Evolutionary conservation across 805 yeast genomes (phyloP).

Genomic region (Clavispora phyllophila): DNA sequence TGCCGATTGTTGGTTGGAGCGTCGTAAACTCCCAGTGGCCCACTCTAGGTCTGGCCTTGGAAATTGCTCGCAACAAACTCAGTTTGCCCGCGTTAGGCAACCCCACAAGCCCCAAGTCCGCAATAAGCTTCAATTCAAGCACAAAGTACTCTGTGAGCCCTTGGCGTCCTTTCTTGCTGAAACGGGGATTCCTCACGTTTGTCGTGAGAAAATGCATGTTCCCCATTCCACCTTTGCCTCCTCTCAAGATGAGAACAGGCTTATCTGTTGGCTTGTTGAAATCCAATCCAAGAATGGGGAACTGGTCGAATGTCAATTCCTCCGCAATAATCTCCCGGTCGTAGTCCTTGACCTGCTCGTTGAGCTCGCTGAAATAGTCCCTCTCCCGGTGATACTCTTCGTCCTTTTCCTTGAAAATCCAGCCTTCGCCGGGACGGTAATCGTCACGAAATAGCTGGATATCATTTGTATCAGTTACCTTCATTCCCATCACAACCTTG

Average conservation of each 20-base stretch:
- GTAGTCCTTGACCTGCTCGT: conserved; percentile 56
- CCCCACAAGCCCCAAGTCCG: conserved; percentile 92
- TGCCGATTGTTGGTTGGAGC: conserved; percentile 85
- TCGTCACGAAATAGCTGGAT: conserved; percentile 61
- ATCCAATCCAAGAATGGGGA: conserved; percentile 83
- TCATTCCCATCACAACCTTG: conserved; percentile 10
- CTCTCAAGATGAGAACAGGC: conserved; percentile 68
- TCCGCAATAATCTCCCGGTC: conserved; percentile 54
- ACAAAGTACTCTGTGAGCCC: conserved; percentile 64
- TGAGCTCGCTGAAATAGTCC: conserved; percentile 62
- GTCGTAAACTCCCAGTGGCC: conserved; percentile 99
- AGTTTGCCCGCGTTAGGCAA: conserved; percentile 97
- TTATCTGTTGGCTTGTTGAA: conserved; percentile 52
- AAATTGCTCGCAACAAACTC: conserved; percentile 78
- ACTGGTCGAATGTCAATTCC: conserved; percentile 60
- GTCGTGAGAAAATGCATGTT: conserved; percentile 90
- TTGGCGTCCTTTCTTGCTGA: conserved; percentile 73
- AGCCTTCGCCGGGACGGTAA: conserved; percentile 73
- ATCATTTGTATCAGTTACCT: conserved; percentile 19
- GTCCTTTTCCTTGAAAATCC: conserved; percentile 80
- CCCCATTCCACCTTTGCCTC: conserved; percentile 94
- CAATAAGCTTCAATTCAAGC: conserved; percentile 81
- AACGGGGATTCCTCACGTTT: conserved; percentile 82
- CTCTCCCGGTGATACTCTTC: conserved; percentile 63
- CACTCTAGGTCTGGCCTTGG: conserved; percentile 82